Evolutionary conservation across 2,329 filamentous ascomycete genomes (phyloP).

Genomic region (Kalmusia sp.): DNA sequence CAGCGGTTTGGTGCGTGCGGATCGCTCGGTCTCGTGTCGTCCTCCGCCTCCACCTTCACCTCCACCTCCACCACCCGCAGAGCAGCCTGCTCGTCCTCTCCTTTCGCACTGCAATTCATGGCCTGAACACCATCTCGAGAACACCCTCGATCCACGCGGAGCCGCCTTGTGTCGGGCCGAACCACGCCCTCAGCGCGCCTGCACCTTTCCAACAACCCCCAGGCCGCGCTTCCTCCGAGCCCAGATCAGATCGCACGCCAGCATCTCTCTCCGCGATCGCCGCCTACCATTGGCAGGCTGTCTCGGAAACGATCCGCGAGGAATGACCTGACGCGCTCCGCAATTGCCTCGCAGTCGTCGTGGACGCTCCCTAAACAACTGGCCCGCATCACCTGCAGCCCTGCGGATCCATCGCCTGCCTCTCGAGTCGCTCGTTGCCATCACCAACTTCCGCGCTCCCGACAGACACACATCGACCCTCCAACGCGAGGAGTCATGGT

Average conservation of each 20-base stretch:
- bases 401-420: neutral
- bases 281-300: constrained; percentile 5
- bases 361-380: too few species aligned
- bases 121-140: neutral
- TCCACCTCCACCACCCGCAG: constrained; percentile 6
- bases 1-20: neutral
- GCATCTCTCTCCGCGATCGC: constrained; percentile 10
- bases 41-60: constrained; percentile 2
- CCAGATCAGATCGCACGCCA: constrained; percentile 11
- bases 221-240: constrained; percentile 8
- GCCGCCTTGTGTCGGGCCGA: constrained; percentile 24
- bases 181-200: constrained; percentile 20
- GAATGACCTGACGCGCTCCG: constrained; percentile 29
- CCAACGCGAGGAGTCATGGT: constrained; percentile 30
- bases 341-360: constrained; percentile 12
- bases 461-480: neutral
- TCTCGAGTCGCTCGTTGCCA: constrained; percentile 5
- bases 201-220: constrained; percentile 7
- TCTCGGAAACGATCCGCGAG: constrained; percentile 18
- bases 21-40: neutral
- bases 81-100: constrained; percentile 34
- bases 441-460: neutral
- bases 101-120: constrained; percentile 16
- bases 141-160: constrained; percentile 1
- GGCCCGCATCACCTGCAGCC: too few species aligned